Conservation (phyloP, 2,329 filamentous ascomycete genomes). For the Penicillium verrucosum region DNA sequence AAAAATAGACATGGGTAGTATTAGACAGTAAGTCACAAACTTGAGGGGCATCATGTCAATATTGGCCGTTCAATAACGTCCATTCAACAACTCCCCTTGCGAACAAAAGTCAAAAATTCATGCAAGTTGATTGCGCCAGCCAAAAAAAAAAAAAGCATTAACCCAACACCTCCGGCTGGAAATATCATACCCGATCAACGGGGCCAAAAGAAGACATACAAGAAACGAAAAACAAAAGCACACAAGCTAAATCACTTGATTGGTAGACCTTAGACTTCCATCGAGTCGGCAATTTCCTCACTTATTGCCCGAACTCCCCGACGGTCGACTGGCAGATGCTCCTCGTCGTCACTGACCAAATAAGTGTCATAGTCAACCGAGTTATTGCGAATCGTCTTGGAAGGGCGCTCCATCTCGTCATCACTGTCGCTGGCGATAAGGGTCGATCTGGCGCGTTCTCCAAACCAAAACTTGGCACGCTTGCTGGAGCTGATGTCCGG, state of each 20-base stretch:
- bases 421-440: slow-evolving; percentile 44
- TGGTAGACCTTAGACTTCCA: slow-evolving; percentile 47
- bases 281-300: slow-evolving; percentile 52
- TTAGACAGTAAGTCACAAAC: slow-evolving; percentile 19
- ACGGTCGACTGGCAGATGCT: slow-evolving; percentile 35
- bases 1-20: slow-evolving; percentile 2
- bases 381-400: slow-evolving; percentile 24
- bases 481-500: slow-evolving; percentile 65
- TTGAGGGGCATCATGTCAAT: slow-evolving; percentile 14
- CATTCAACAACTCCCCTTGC: slow-evolving; percentile 11
- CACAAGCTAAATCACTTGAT: not conserved
- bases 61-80: slow-evolving; percentile 11
- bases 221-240: slow-evolving; percentile 6
- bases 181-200: slow-evolving; percentile 21
- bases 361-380: slow-evolving; percentile 45
- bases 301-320: slow-evolving; percentile 52
- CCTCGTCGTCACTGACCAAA: slow-evolving; percentile 46
- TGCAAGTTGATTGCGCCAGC: slow-evolving; percentile 26
- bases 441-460: slow-evolving; percentile 55
- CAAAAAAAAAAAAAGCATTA: slow-evolving; percentile 12
- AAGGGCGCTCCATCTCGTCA: slow-evolving; percentile 40
- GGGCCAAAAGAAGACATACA: slow-evolving; percentile 14
- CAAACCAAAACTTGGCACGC: slow-evolving; percentile 84
- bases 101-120: slow-evolving; percentile 11
- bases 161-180: slow-evolving; percentile 18